Conservation (phyloP, 495 filamentous ascomycete genomes). For the Neurospora intermedia region DNA sequence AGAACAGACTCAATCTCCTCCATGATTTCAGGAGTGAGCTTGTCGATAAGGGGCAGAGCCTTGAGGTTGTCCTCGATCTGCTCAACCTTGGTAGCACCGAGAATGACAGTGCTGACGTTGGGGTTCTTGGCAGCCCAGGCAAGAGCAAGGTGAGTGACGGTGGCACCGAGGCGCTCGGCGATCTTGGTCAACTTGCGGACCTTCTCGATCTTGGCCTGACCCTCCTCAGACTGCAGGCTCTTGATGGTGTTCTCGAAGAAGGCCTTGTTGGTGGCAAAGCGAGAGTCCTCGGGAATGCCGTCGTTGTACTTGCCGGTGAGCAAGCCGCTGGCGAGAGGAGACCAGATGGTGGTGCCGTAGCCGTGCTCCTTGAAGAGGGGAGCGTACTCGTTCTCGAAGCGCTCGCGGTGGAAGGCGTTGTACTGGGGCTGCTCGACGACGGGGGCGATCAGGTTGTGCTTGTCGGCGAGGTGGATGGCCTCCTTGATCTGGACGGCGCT, state of each 20-base stretch:
- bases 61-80: slow-evolving; percentile 61
- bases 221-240: slow-evolving; percentile 20
- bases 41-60: slow-evolving; percentile 50
- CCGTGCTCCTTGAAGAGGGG: slow-evolving; percentile 52
- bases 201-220: slow-evolving; percentile 33
- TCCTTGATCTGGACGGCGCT: slow-evolving; percentile 67
- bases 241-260: slow-evolving; percentile 30
- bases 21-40: slow-evolving; percentile 55
- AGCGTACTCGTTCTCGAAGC: slow-evolving; percentile 66
- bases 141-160: slow-evolving; percentile 49
- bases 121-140: slow-evolving; percentile 70
- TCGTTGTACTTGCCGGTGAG: slow-evolving; percentile 78
- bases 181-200: slow-evolving; percentile 43
- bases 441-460: slow-evolving; percentile 67
- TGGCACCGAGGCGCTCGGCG: slow-evolving; percentile 54
- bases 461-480: slow-evolving; percentile 64
- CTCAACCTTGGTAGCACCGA: slow-evolving; percentile 59
- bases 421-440: slow-evolving; percentile 80
- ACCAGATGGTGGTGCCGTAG: slow-evolving; percentile 62
- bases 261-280: slow-evolving; percentile 36
- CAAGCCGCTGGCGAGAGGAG: slow-evolving; percentile 57
- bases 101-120: slow-evolving; percentile 63
- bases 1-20: slow-evolving; percentile 53
- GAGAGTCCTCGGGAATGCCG: slow-evolving; percentile 45
- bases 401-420: slow-evolving; percentile 62